Evolutionary conservation across 2,329 filamentous ascomycete species (phyloP).

Genomic region (Curvularia lunata): DNA sequence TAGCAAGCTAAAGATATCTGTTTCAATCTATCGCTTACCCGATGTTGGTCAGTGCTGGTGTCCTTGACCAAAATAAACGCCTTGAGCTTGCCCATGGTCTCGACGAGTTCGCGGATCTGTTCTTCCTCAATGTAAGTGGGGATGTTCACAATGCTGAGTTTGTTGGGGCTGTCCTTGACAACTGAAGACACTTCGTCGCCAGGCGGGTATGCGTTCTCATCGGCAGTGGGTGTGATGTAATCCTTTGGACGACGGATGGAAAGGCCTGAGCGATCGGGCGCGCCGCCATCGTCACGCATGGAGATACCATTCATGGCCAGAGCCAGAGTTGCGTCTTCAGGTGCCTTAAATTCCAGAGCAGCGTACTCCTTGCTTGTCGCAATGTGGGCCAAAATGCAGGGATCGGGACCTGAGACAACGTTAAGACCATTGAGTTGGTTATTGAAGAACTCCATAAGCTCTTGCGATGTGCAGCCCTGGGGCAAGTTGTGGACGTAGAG

Average conservation of each 20-base stretch:
- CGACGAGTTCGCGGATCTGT: conserved; percentile 87
- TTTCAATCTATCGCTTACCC: conserved; percentile 63
- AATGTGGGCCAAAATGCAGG: conserved; percentile 83
- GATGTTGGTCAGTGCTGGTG: conserved; percentile 79
- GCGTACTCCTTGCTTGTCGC: conserved; percentile 81
- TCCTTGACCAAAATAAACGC: conserved; percentile 92
- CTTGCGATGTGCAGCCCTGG: conserved; percentile 73
- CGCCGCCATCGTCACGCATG: conserved; percentile 72
- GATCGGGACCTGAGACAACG: conserved; percentile 80
- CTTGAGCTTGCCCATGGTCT: conserved; percentile 91
- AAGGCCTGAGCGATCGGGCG: conserved; percentile 62
- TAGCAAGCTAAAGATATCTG: conserved; percentile 12
- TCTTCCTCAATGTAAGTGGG: conserved; percentile 87
- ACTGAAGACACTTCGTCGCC: conserved; percentile 77
- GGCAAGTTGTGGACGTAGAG: conserved; percentile 88
- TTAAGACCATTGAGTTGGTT: conserved; percentile 96
- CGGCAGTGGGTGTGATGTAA: conserved; percentile 84
- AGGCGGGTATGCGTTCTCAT: conserved; percentile 67
- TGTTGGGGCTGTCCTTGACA: conserved; percentile 92
- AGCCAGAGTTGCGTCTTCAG: conserved; percentile 88
- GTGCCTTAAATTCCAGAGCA: conserved; percentile 86
- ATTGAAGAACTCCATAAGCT: conserved; percentile 86
- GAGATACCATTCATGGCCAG: conserved; percentile 86
- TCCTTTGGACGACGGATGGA: conserved; percentile 89
- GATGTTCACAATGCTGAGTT: conserved; percentile 91